Base-by-base conservation (phyloP, 345 rosid species). In the Bruguiera parviflora region DNA sequence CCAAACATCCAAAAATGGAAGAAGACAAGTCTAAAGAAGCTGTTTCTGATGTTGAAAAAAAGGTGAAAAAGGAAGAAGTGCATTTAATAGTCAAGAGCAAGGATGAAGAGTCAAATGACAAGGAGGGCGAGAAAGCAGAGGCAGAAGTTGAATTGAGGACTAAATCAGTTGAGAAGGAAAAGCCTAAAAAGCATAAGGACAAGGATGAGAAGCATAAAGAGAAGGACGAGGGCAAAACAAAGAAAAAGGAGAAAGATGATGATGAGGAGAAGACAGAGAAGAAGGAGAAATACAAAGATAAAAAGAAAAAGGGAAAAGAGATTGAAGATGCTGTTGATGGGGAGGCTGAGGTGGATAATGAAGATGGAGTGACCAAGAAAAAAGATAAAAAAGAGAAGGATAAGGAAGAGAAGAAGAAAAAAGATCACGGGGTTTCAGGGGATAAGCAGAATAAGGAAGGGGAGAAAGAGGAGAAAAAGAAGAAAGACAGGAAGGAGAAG, bases 111-210 rank as follows among this genome's bases (percentile, higher is more conserved):
- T 15, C 81, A 22, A 70, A 53, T 3, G 80, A 72, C 65, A 79
- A 52, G 68, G 68, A 73, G 46, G 80, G 70, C 56, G 79, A 76
- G 28, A 77, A 82, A 37, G 67, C 75, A 33, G 80, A 82, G 83
- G 65, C 77, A 58, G 90, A 86, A 66, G 66, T 84, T 73, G 86
- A 85, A 62, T 75, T 86, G 78, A 83, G 91, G 79, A 77, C 86
- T 25, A 85, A 89, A 77, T 74, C 87, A 0, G 67, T 61, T 0
- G 88, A 89, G 81, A 86, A 87, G 77, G 85, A 80, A 53, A 84
- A 87, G 75, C 58, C 74, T 13, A 69, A 63, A 18, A 13, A 68
- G 20, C 32, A 69, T 8, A 47, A 66, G 33, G 58, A 31, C 15
- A 58, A 69, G 31, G 52, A 6, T 18, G 73, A 56, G 33, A 63